Percentiles rank a stretch among this genome's conserved stretches.
Conservation (phyloP, 345 rosid genomes). For the Lagerstroemia speciosa region DNA sequence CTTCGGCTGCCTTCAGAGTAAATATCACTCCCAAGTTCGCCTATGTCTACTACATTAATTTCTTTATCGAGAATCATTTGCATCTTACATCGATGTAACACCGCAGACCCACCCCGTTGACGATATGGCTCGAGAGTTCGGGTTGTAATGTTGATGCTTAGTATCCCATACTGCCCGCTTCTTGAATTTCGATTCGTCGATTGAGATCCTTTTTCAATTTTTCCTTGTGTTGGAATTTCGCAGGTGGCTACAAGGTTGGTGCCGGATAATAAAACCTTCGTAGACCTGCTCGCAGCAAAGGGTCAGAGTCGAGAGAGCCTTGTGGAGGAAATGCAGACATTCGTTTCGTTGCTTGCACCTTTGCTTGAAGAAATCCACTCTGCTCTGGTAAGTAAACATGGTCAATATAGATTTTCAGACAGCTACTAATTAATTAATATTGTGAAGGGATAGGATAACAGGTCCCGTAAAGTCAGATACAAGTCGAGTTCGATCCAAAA, state of each 20-base stretch:
- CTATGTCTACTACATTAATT: neutral
- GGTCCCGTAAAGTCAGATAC: no score
- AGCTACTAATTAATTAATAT: neutral
- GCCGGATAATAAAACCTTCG: slow-evolving; percentile 58
- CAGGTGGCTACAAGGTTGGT: slow-evolving; percentile 71
- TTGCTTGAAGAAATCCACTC: slow-evolving; percentile 54
- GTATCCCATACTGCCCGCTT: no score
- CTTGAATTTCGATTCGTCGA: neutral
- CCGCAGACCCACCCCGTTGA: no score
- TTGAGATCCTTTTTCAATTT: neutral
- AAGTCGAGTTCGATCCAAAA: no score
- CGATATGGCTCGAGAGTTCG: no score
- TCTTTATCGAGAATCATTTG: no score
- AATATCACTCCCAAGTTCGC: neutral
- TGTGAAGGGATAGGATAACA: no score
- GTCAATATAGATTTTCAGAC: neutral
- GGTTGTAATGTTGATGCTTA: neutral
- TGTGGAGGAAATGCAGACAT: slow-evolving; percentile 48
- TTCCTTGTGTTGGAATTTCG: neutral
- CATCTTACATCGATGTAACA: no score
- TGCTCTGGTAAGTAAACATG: slow-evolving; percentile 40
- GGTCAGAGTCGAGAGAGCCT: slow-evolving; percentile 40
- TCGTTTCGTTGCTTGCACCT: slow-evolving; percentile 45
- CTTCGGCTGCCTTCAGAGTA: slow-evolving; percentile 83
- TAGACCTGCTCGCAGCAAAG: slow-evolving; percentile 41